Evolutionary conservation across 2,329 filamentous ascomycete species (phyloP), one percentile per base, ranked within the genome.

Genomic region (Colletotrichum gigasporum): DNA sequence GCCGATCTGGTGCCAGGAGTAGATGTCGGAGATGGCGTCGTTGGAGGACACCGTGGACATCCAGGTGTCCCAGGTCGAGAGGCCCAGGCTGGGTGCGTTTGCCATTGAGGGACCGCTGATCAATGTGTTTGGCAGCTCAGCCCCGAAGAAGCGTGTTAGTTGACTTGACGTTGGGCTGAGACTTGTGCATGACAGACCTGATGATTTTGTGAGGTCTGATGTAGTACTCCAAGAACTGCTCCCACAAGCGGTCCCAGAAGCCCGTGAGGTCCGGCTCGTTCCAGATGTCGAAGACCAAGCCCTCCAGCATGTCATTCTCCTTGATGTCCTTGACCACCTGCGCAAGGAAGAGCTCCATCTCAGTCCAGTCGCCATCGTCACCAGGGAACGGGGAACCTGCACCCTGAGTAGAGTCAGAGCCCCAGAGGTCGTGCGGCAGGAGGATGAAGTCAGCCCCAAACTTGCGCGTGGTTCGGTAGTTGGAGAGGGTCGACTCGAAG

Each of bases 211-310:
- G 65, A 3, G 69, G 60, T 1, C 68, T 63, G 4, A 63, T 48
- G 56, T 70, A 71, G 0, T 50, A 50, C 1, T 60, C 11, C 2
- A 71, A 16, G 48, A 64, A 71, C 22, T 71, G 71, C 12, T 67
- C 55, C 22, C 66, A 67, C 0, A 67, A 52, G 0, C 66, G 47
- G 2, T 26, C 32, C 71, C 71, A 72, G 41, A 72, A 72, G 8
- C 48, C 48, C 3, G n/a, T 56, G 5, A 69, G 18, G 16, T 85
- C 83, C 0, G 84, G 81, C 71, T 86, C 84, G 59, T 86, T 86
- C 84, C 84, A 86, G 34, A 85, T 78, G 53, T 86, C 84, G 9
- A 82, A 71, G 0, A 82, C 73, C 0, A 86, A 66, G 0, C 75
- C 77, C 0, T 72, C 71, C 18, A 69, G 72, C 70, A 75, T 77